Evolutionary conservation across 345 rosid genomes (phyloP), one percentile per base, ranked within the genome.

Genomic region (Syzygium oleosum): DNA sequence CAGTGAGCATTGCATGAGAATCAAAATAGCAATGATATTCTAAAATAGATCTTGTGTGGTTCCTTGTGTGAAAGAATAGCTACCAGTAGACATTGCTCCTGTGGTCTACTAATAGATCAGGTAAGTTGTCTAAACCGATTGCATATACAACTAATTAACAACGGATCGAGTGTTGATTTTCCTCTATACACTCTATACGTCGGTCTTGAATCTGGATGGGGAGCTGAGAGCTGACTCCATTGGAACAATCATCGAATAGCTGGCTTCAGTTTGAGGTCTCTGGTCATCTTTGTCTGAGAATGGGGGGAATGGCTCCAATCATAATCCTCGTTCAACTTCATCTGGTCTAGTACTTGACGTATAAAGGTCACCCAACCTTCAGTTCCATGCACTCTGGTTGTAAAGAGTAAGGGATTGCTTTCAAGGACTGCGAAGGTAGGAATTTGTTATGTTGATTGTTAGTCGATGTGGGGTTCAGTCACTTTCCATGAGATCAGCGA

Each of bases 401-500:
- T 17, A 17, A 68, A 68, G 80, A 34, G 80, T 25, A 68, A 68
- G 46, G 80, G 83, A 21, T 38, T 73, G 83, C 27, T 73, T 12
- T 41, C 2, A 0, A 34, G 49, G 80, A 73, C 14, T 7, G 2
- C 4, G 1, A 73, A 73, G 49, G 8, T 38, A 73, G 83, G 38
- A 73, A n/a, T 61, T 21, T 73, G 49, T 19, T 7, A 34, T 73
- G 80, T 41, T 5, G 14, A 73, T 38, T 73, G 49, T 19, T 73
- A 5, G 12, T 38, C 27, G 5, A 19, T 73, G 27, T 5, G 83
- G 1, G 73, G 88, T 73, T 92, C 83, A 91, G n/a, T 85, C 91
- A 63, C 89, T 86, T 10, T 91, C 89, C 93, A 92, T 92, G 27
- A 93, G 91, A 90, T 92, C 94, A n/a, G 95, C 94, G 19, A 91